A percentile compares a stretch with the other conserved stretches of the same genome.
Evolutionary conservation across 768 basidiomycete species (phyloP).

Genomic region (Megacollybia marginata): DNA sequence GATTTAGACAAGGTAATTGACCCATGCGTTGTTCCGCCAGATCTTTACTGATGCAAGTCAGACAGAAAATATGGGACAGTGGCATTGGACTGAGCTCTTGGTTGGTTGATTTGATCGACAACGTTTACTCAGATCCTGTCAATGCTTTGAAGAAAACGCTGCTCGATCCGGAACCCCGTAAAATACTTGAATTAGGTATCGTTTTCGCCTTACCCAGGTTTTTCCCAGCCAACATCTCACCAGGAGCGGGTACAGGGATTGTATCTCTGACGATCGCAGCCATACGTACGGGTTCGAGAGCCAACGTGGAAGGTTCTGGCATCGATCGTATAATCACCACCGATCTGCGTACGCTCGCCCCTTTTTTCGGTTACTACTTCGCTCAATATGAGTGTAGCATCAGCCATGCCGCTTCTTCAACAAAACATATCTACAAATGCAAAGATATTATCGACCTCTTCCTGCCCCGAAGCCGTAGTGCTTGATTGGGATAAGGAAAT

Average conservation of each 20-base stretch:
- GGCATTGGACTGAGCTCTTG: conserved; percentile 82
- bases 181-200: conserved; percentile 66
- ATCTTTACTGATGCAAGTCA: conserved; percentile 7
- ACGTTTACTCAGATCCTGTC: not conserved
- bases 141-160: conserved; percentile 25
- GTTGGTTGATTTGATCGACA: conserved; percentile 35
- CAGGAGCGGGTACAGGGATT: conserved; percentile 83
- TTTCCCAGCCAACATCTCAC: not conserved
- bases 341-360: conserved; percentile 57
- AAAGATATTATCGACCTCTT: conserved; percentile 28
- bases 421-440: conserved; percentile 55
- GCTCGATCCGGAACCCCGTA: conserved; percentile 29
- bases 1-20: conserved; percentile 82
- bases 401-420: conserved; percentile 73
- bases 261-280: conserved; percentile 62
- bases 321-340: conserved; percentile 46
- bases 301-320: conserved; percentile 10
- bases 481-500: conserved; percentile 75
- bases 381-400: conserved; percentile 34
- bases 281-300: conserved; percentile 31
- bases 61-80: conserved; percentile 95
- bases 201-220: not conserved
- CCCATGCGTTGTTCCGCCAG: not conserved
- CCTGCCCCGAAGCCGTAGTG: conserved; percentile 25
- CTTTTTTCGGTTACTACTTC: not conserved